phyloP scores from a whole-genome alignment of 192 early-diverging fungal genomes.

The Umbelopsis isabellina region DNA sequence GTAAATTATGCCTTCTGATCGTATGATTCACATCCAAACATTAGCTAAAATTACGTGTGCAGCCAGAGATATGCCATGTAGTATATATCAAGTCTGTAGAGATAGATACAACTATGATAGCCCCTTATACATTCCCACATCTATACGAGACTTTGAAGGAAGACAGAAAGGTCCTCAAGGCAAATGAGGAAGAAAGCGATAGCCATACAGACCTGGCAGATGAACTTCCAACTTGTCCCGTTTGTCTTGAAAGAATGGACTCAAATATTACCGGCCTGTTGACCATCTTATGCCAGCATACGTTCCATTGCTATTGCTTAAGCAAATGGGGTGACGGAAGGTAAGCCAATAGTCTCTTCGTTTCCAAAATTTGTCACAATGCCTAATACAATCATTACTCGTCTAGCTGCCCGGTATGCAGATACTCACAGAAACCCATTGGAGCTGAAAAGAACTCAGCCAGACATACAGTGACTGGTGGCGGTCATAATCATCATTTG shows the following conservation, averaged over 20 bases:
- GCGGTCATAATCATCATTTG: not conserved
- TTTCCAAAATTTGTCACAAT: not conserved
- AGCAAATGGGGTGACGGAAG: conserved; percentile 87
- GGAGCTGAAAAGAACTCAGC: conserved; percentile 19
- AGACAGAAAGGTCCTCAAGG: not conserved
- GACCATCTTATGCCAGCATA: conserved; percentile 93
- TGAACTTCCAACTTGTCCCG: conserved; percentile 93
- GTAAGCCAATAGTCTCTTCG: conserved; percentile 15
- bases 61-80: conserved; percentile 80
- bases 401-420: conserved; percentile 87
- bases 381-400: no score
- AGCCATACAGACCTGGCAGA: conserved; percentile 20
- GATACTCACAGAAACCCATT: conserved; percentile 67
- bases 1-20: conserved; percentile 25
- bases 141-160: conserved; percentile 50
- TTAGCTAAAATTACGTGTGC: not conserved
- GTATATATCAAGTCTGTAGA: conserved; percentile 78
- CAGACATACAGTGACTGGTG: not conserved
- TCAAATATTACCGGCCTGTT: conserved; percentile 83
- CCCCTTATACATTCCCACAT: conserved; percentile 63
- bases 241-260: conserved; percentile 97
- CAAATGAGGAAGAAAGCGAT: conserved; percentile 11
- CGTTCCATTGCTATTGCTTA: conserved; percentile 93
- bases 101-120: conserved; percentile 62
- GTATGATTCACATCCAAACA: not conserved